Base-by-base conservation (phyloP, 331 rosid species). In the Arachis monticola region DNA sequence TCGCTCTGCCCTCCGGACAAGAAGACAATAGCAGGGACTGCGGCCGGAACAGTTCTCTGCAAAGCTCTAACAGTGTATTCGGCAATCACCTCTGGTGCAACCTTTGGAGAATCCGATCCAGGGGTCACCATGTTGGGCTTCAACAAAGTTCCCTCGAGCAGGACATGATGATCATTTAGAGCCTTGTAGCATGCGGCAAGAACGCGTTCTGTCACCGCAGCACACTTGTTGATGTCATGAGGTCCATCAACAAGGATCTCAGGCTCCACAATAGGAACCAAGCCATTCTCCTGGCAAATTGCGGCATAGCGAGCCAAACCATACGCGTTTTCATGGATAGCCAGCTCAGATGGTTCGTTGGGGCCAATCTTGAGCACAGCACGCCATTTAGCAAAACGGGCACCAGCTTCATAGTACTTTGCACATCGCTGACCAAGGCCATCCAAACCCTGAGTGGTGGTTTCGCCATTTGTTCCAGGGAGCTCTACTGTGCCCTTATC, bases 81-180 rank as follows among this genome's bases (percentile, higher is more conserved):
- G 1, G 97, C 98, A 8, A 91, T 72, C 72, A 93, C 91, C 75
- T 91, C 88, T 0, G 96, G 87, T 0, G 92, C 14, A 31, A 72
- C 93, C 84, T 85, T 93, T 40, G 84, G 65, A 41, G 96, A 77
- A 2, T 93, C 92, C 1, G 97, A 89, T 52, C 98, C 97, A 0
- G 98, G 98, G 64, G 97, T 93, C 32, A 93, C 98, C 98, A 93
- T 93, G 87, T 93, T 93, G 64, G 98, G 98, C 81, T 93, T 93
- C 92, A 93, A 85, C 2, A 93, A 77, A 53, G 98, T 91, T 8
- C 98, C 98, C 83, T 93, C 98, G 0, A 93, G 96, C 7, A 93
- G 88, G 67, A 89, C 98, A 47, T 89, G 91, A 64, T 93, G 98
- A 75, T 91, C 97, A 7, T 75, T 93, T 12, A 93, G 86, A 44